These are phyloP conservation scores for Tulasnella calospora DNA, from an alignment of 768 basidiomycete species.

Conservation along the genomic window DNA sequence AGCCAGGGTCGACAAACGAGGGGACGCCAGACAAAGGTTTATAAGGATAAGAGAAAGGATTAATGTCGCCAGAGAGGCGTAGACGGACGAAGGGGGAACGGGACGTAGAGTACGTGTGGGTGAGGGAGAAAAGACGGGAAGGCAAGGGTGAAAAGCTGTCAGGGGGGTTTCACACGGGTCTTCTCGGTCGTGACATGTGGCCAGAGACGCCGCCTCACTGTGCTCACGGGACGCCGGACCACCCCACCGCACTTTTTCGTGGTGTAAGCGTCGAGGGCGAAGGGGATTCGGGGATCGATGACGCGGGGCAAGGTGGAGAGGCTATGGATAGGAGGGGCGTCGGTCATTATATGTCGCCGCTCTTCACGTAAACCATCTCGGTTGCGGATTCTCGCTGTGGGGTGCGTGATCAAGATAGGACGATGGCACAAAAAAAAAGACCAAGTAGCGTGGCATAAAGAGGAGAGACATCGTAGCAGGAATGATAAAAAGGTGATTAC, in stretches of 20 bases:
- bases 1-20: neutral
- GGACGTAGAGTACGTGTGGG: neutral
- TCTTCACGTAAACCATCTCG: neutral
- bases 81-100: neutral
- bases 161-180: slow-evolving; percentile 1
- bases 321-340: neutral
- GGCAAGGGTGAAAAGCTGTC: neutral
- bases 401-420: neutral
- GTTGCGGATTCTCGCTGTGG: neutral
- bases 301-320: neutral
- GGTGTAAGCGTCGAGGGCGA: neutral
- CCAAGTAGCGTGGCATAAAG: neutral
- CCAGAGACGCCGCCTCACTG: neutral
- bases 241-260: neutral
- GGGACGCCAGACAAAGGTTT: neutral
- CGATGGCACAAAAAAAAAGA: neutral
- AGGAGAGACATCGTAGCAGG: neutral
- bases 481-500: slow-evolving; percentile 37
- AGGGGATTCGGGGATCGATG: neutral
- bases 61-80: neutral
- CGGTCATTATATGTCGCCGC: neutral
- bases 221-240: neutral
- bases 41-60: neutral
- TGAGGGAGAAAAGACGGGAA: neutral
- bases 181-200: neutral